A percentile compares a stretch with the other conserved stretches of the same genome.
Conservation (phyloP, 331 rosid species). For the Malus hybrid region DNA sequence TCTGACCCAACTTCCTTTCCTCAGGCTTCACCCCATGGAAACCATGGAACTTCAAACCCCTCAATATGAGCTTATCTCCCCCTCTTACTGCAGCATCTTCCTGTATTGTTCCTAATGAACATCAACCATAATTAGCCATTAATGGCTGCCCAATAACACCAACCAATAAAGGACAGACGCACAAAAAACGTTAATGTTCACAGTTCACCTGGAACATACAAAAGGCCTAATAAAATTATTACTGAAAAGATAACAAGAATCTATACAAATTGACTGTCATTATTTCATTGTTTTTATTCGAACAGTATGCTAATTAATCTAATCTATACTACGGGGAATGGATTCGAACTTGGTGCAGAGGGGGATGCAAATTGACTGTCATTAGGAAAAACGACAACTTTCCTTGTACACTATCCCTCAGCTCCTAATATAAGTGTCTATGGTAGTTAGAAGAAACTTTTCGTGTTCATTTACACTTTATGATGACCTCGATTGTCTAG, state of each 20-base stretch:
- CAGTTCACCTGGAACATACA: neutral
- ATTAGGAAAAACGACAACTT: neutral
- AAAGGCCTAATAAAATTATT: neutral
- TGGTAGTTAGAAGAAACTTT: neutral
- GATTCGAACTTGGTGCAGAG: neutral
- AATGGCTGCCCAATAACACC: neutral
- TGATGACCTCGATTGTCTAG: neutral
- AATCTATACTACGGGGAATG: neutral
- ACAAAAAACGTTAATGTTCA: no score
- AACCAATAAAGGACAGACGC: neutral
- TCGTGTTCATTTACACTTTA: neutral
- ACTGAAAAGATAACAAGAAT: neutral
- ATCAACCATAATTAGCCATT: neutral
- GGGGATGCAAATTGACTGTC: neutral
- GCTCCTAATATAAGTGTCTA: neutral
- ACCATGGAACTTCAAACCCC: slow-evolving; percentile 78
- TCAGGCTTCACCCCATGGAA: slow-evolving; percentile 68
- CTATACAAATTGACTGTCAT: neutral
- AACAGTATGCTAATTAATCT: neutral
- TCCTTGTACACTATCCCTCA: neutral
- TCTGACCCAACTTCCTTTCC: slow-evolving; percentile 77
- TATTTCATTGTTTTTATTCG: no score
- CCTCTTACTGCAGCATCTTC: slow-evolving; percentile 27
- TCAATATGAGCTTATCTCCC: slow-evolving; percentile 70
- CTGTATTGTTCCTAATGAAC: slow-evolving; percentile 24